phyloP scores from a whole-genome alignment of 805 yeast species.

The Yamadazyma sp. region DNA sequence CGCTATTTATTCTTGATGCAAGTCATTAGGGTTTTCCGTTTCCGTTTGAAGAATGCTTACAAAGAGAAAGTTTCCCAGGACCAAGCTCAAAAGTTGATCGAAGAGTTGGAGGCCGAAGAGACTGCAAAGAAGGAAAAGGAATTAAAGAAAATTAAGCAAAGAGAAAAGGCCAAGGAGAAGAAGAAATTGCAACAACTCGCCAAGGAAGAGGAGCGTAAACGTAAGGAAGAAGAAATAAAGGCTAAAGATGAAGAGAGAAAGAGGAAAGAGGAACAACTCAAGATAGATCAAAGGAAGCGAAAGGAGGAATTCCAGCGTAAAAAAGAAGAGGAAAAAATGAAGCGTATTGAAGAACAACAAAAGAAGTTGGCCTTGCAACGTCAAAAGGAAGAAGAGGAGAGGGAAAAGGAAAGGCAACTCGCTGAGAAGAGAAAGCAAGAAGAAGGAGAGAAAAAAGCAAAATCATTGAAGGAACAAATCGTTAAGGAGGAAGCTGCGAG shows the following conservation, averaged over 20 bases:
- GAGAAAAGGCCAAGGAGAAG: slow-evolving; percentile 71
- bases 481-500: not conserved
- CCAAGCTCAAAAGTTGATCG: slow-evolving; percentile 57
- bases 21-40: slow-evolving; percentile 74
- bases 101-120: slow-evolving; percentile 71
- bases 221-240: slow-evolving; percentile 54
- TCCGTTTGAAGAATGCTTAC: slow-evolving; percentile 70
- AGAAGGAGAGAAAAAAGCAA: slow-evolving; percentile 23
- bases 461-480: slow-evolving; percentile 7
- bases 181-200: slow-evolving; percentile 61
- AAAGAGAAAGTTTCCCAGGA: slow-evolving; percentile 81
- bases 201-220: slow-evolving; percentile 58
- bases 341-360: slow-evolving; percentile 36
- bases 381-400: slow-evolving; percentile 29
- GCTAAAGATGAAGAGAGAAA: slow-evolving; percentile 32
- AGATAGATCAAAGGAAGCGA: slow-evolving; percentile 38
- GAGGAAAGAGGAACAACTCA: slow-evolving; percentile 32
- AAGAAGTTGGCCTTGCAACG: slow-evolving; percentile 31
- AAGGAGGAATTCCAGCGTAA: slow-evolving; percentile 40
- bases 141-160: slow-evolving; percentile 61
- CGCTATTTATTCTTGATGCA: slow-evolving; percentile 77
- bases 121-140: slow-evolving; percentile 62
- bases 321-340: slow-evolving; percentile 51
- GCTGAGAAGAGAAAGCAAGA: slow-evolving; percentile 24
- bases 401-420: slow-evolving; percentile 24